These are phyloP conservation scores for Ramularia endophylla DNA, from an alignment of 2,329 filamentous ascomycete genomes.

Conservation along the genomic window DNA sequence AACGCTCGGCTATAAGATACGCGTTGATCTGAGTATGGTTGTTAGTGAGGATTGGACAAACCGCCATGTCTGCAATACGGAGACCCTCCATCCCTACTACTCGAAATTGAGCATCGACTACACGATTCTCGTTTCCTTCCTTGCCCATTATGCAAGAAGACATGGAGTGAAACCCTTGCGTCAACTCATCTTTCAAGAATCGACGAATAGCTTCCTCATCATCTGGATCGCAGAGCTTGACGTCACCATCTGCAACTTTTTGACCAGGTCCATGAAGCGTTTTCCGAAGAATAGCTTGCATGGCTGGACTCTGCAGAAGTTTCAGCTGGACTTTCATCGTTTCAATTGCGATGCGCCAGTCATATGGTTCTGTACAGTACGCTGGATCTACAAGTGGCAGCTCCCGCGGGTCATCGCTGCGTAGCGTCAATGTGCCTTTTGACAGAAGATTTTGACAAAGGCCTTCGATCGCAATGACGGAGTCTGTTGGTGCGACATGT, in stretches of 20 bases:
- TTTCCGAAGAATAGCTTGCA: conserved; percentile 3
- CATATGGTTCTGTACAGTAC: conserved; percentile 6
- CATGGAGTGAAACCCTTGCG: conserved; percentile 6
- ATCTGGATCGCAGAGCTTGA: conserved; percentile 2
- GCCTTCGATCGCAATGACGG: conserved; percentile 7
- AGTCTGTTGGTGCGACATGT: not conserved
- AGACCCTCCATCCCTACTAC: conserved; percentile 35
- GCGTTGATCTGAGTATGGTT: conserved; percentile 49
- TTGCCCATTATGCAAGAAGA: conserved; percentile 5
- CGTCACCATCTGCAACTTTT: not conserved
- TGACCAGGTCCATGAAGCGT: conserved; percentile 2
- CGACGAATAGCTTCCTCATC: conserved; percentile 7
- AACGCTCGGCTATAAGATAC: conserved; percentile 50
- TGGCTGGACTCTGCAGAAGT: not conserved
- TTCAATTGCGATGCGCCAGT: conserved; percentile 7
- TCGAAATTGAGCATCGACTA: conserved; percentile 41
- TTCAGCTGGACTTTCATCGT: conserved; percentile 6
- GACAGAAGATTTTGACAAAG: conserved; percentile 7
- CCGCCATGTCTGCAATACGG: conserved; percentile 40
- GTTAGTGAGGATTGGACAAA: conserved; percentile 35
- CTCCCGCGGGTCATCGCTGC: conserved; percentile 1
- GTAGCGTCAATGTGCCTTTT: not conserved
- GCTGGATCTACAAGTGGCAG: conserved; percentile 5
- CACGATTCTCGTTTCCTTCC: conserved; percentile 1
- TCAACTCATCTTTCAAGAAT: conserved; percentile 1